Percentiles rank a stretch among this genome's conserved stretches.
Conservation (phyloP, 257 asterid genomes). For the Salvia hispanica region DNA sequence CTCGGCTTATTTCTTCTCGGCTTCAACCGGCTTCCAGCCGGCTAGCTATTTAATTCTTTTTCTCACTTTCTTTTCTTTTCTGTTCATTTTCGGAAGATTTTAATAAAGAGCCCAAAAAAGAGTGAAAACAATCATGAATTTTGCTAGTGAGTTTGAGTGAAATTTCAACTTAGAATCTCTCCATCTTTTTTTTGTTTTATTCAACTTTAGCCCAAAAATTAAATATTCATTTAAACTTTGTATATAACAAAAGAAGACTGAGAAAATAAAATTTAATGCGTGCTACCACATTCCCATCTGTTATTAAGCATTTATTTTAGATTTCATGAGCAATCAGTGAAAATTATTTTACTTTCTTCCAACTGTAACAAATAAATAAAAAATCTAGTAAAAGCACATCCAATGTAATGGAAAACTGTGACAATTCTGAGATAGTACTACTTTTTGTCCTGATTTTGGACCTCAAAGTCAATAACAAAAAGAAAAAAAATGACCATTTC, state of each 20-base stretch:
- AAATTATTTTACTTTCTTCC: constrained; percentile 1
- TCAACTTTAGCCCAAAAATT: not conserved
- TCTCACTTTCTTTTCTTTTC: no score
- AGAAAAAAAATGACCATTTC: not conserved
- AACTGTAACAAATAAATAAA: not conserved
- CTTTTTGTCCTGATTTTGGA: constrained; percentile 25
- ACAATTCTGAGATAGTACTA: constrained; percentile 6
- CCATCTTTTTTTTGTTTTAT: not conserved
- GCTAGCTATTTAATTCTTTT: not conserved
- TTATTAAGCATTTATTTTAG: not conserved
- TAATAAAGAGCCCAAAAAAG: not conserved
- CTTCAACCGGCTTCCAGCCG: constrained; percentile 39
- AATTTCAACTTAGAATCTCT: constrained; percentile 30
- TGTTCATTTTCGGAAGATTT: not conserved
- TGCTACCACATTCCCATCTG: not conserved
- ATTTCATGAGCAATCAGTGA: not conserved
- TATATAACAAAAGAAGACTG: not conserved
- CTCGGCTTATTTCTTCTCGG: constrained; percentile 23
- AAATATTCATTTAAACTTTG: not conserved
- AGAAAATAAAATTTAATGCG: no score
- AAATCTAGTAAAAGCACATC: constrained; percentile 21
- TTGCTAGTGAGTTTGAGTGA: constrained; percentile 32
- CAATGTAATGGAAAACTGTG: constrained; percentile 13
- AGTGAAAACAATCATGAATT: constrained; percentile 13
- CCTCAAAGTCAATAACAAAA: constrained; percentile 27